Evolutionary conservation across 495 filamentous ascomycete species (phyloP).

Genomic region (Bathelium albidoporum): DNA sequence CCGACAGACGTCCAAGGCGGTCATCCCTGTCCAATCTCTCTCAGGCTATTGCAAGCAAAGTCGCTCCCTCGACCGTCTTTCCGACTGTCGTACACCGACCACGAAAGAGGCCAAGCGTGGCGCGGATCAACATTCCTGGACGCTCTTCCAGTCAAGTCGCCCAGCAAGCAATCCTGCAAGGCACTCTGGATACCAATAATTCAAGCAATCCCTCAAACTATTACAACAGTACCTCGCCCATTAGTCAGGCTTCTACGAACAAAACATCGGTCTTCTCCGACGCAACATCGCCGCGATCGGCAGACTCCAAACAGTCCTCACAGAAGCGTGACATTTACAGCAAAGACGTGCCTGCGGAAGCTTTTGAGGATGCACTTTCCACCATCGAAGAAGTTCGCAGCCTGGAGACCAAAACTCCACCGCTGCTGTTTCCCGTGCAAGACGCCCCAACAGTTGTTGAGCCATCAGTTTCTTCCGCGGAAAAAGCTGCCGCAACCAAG

Average conservation of each 20-base stretch:
- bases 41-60: neutral
- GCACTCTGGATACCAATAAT: neutral
- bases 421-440: slow-evolving; percentile 28
- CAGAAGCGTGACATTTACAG: slow-evolving; percentile 15
- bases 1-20: neutral
- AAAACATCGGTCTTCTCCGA: slow-evolving; percentile 9
- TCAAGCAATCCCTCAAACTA: slow-evolving; percentile 1
- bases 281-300: slow-evolving; percentile 11
- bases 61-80: neutral
- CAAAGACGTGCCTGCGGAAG: slow-evolving; percentile 16
- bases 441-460: slow-evolving; percentile 24
- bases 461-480: slow-evolving; percentile 65
- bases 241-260: slow-evolving; percentile 3
- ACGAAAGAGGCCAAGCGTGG: neutral
- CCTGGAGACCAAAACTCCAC: slow-evolving; percentile 10
- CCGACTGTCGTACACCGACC: neutral
- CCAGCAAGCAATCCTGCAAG: neutral
- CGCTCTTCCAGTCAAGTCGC: too few species aligned
- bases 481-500: slow-evolving; percentile 69
- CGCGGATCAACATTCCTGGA: neutral
- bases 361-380: slow-evolving; percentile 35
- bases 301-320: slow-evolving; percentile 12
- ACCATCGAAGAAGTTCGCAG: slow-evolving; percentile 23
- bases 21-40: neutral
- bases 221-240: neutral